phyloP scores from a whole-genome alignment of 1,284 basidiomycete species.

The Ustilago lituana region DNA sequence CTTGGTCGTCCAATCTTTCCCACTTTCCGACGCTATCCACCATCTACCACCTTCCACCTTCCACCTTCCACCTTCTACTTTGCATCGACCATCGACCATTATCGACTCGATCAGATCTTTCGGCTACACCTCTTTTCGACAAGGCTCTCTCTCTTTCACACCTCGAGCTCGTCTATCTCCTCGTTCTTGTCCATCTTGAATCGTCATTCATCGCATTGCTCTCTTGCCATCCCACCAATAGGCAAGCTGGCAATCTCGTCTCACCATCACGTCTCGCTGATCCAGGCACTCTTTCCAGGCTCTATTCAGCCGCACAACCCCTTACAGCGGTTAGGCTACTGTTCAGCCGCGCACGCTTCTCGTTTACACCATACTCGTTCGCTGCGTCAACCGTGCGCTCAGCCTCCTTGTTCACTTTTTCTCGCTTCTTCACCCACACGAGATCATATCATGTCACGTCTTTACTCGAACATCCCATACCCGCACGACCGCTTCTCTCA shows the following conservation, averaged over 20 bases:
- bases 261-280: conserved; percentile 6
- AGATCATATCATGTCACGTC: conserved; percentile 22
- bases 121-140: too few species aligned
- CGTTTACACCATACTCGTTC: neutral
- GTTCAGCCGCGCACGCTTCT: conserved; percentile 2
- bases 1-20: too few species aligned
- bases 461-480: conserved; percentile 20
- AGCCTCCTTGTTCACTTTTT: neutral
- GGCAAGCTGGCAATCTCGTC: conserved; percentile 1
- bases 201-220: neutral
- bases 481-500: conserved; percentile 26
- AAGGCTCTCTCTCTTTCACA: too few species aligned
- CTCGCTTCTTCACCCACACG: too few species aligned
- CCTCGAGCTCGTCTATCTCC: too few species aligned
- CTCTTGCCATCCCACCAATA: conserved; percentile 4
- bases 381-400: neutral
- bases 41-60: too few species aligned
- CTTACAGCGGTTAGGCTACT: neutral
- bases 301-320: conserved; percentile 37
- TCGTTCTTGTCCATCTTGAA: too few species aligned
- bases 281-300: conserved; percentile 9
- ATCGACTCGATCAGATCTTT: too few species aligned
- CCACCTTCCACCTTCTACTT: neutral
- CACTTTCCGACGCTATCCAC: too few species aligned
- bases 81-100: too few species aligned